A percentile compares a stretch with the other conserved stretches of the same genome.
These are phyloP conservation scores for Rhodosporidiobolus odoratus DNA, from an alignment of 768 basidiomycete species.

Conservation along the genomic window DNA sequence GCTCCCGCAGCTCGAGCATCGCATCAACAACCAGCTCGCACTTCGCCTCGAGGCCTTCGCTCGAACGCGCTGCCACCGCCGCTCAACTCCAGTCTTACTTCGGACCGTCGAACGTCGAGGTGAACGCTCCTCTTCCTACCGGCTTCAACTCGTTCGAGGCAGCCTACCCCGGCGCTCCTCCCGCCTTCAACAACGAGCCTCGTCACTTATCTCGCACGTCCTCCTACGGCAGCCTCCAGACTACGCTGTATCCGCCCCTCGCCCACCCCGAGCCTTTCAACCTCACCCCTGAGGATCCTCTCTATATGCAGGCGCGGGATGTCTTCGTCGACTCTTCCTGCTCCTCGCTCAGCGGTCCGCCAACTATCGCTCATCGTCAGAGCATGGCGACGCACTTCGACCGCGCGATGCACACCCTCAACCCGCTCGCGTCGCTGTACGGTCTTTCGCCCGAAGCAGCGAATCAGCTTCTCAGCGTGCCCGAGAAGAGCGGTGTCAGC, in stretches of 20 bases:
- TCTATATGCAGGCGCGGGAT: constrained; percentile 33
- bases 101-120: constrained; percentile 10
- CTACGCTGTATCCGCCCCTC: constrained; percentile 15
- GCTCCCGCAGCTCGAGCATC: constrained; percentile 28
- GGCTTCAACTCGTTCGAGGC: constrained; percentile 15
- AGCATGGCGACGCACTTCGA: constrained; percentile 31
- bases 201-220: constrained; percentile 8
- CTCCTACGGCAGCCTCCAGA: constrained; percentile 11
- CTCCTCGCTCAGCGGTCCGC: constrained; percentile 14
- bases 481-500: constrained; percentile 28
- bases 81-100: constrained; percentile 34
- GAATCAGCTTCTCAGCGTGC: constrained; percentile 28
- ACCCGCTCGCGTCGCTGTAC: constrained; percentile 33
- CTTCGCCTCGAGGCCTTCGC: background rate
- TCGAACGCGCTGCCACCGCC: constrained; percentile 21
- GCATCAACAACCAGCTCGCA: constrained; percentile 5
- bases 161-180: background rate
- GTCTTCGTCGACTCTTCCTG: constrained; percentile 29
- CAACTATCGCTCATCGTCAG: constrained; percentile 2
- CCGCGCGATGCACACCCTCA: constrained; percentile 30
- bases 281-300: constrained; percentile 25
- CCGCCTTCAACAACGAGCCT: background rate
- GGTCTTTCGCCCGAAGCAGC: constrained; percentile 33
- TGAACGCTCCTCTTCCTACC: constrained; percentile 6
- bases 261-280: constrained; percentile 33